Evolutionary conservation across 1,139 yeast genomes (phyloP).

Genomic region (Magnusiomyces tetraspermus): DNA sequence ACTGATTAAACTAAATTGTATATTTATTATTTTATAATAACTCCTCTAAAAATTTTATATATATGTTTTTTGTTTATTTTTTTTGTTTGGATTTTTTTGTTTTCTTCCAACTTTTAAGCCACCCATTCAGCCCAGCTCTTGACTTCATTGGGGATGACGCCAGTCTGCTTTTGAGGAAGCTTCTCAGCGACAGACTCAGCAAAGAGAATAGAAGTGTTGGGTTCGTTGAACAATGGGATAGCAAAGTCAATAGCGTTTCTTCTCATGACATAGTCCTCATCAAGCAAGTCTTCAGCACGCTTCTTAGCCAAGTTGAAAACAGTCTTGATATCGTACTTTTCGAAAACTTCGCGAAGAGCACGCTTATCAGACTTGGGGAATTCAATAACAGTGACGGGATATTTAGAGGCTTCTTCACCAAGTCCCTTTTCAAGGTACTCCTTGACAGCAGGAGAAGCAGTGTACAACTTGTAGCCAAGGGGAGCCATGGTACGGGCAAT

Average conservation of each 20-base stretch:
- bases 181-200: conserved; percentile 74
- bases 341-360: conserved; percentile 86
- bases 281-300: conserved; percentile 75
- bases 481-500: conserved; percentile 64
- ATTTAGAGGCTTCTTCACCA: conserved; percentile 17
- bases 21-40: too few species aligned
- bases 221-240: conserved; percentile 92
- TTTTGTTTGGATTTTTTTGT: too few species aligned
- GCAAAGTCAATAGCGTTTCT: conserved; percentile 98
- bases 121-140: conserved; percentile 94
- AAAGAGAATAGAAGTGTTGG: conserved; percentile 80
- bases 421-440: conserved; percentile 49
- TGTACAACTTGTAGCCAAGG: conserved; percentile 73
- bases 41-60: too few species aligned
- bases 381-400: conserved; percentile 53
- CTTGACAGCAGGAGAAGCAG: conserved; percentile 65
- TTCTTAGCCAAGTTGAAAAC: conserved; percentile 88
- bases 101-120: conserved; percentile 81
- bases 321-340: conserved; percentile 67
- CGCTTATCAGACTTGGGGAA: conserved; percentile 92
- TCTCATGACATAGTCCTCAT: conserved; percentile 94
- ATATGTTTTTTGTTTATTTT: too few species aligned
- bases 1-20: too few species aligned
- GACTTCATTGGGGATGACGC: conserved; percentile 72
- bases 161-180: conserved; percentile 42